Conservation (phyloP, 2,329 filamentous ascomycete species). For the Metarhizium brunneum region DNA sequence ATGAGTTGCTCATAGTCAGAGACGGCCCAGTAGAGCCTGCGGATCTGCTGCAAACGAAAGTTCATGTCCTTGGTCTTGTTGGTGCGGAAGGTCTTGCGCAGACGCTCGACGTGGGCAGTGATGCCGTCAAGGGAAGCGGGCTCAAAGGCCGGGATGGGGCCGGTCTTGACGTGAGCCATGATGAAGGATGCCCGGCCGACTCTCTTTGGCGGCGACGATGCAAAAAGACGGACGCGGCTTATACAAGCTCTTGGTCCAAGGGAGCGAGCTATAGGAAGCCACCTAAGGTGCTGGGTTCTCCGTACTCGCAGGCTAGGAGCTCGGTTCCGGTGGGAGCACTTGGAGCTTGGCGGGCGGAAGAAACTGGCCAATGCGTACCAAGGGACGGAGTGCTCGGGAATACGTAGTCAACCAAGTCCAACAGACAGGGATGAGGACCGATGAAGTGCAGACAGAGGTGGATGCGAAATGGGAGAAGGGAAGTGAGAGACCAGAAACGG, state of each 20-base stretch:
- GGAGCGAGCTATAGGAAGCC: background rate
- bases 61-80: constrained; percentile 75
- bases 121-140: constrained; percentile 60
- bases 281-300: no score
- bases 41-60: constrained; percentile 77
- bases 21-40: constrained; percentile 90
- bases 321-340: no score
- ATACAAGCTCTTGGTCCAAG: background rate
- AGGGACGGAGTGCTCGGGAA: no score
- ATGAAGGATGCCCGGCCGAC: constrained; percentile 1
- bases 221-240: background rate
- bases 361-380: background rate
- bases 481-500: background rate
- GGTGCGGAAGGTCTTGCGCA: constrained; percentile 62
- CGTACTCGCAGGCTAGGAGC: no score
- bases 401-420: background rate
- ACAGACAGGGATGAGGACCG: background rate
- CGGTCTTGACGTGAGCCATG: constrained; percentile 28
- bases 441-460: background rate
- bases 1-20: constrained; percentile 69
- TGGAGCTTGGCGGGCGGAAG: background rate
- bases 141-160: constrained; percentile 40
- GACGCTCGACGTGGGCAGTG: constrained; percentile 45
- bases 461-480: background rate
- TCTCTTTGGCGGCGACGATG: background rate